Evolutionary conservation across 2,329 filamentous ascomycete genomes (phyloP), one percentile per base, ranked within the genome.

Genomic region (Delphinella strobiligena): DNA sequence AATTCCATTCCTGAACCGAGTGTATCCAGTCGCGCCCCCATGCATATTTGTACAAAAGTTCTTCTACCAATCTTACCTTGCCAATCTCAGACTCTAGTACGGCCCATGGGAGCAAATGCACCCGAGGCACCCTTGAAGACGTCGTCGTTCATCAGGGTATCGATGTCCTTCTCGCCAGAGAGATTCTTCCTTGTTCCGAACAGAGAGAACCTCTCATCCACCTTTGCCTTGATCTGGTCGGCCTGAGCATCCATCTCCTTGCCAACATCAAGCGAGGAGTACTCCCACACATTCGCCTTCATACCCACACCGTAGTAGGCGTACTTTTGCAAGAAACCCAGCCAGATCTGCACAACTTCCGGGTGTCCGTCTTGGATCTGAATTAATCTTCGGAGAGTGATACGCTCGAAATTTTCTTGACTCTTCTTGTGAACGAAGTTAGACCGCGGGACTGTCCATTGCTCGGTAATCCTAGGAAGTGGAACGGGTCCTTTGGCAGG

Each of bases 261-360:
- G 15, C 18, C 47, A 9, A 53, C 51, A 22, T 57, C 50, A 37
- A 61, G 31, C 42, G 74, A 72, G 53, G 82, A 78, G 61, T 85
- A 88, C 56, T 94, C 85, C 78, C 83, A 98, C 36, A 96, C 74
- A 59, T 98, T 95, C 38, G 91, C 91, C 72, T 98, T 98, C 87
- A 98, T 93, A 53, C 91, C 91, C 31, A 96, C 80, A n/a, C 91
- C 91, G 50, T 93, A 84, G 59, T 91, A 93, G 31, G 87, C 84
- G 57, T 95, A 82, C 63, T 93, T 93, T 55, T 83, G 76, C 55
- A 98, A 61, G 57, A 93, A 96, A 0, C 86, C 87, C 43, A 98
- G 67, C 91, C 91, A 98, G 19, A 88, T 62, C 61, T 93, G 82
- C 27, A 98, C 87, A 1, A 78, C 80, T 58, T 95, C 85, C 1